A percentile compares a stretch with the other conserved stretches of the same genome.
These are phyloP conservation scores for Adansonia gregorii DNA, from an alignment of 441 rosid genomes.

Conservation along the genomic window DNA sequence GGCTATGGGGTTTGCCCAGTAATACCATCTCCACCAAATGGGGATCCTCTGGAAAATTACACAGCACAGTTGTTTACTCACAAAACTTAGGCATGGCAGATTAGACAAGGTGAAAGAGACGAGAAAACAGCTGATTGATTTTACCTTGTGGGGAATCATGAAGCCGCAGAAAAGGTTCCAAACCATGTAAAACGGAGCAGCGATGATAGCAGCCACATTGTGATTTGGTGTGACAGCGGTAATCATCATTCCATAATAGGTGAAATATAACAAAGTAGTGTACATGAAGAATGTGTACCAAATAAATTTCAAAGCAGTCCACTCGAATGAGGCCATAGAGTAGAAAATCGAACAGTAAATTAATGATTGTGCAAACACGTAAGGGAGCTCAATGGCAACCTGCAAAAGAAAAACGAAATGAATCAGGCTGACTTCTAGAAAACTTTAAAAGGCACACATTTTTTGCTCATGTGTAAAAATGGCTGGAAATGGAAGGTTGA, in stretches of 20 bases:
- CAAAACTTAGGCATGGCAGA: not conserved
- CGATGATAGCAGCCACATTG: conserved; percentile 83
- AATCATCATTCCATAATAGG: conserved; percentile 98
- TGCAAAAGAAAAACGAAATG: conserved; percentile 35
- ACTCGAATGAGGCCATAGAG: conserved; percentile 87
- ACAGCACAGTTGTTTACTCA: not conserved
- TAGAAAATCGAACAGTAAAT: conserved; percentile 84
- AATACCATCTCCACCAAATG: conserved; percentile 98
- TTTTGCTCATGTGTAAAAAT: not conserved
- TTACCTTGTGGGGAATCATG: conserved; percentile 95
- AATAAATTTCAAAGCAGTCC: conserved; percentile 76
- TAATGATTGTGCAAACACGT: conserved; percentile 77
- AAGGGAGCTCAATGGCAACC: conserved; percentile 96
- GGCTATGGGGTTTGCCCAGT: conserved; percentile 97
- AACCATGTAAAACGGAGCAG: conserved; percentile 96
- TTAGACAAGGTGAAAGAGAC: not conserved
- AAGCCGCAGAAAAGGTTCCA: conserved; percentile 99
- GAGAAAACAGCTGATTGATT: not conserved
- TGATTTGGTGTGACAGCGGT: conserved; percentile 97
- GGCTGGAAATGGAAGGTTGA: conserved; percentile 30
- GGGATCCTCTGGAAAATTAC: conserved; percentile 78
- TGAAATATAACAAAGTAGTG: conserved; percentile 87
- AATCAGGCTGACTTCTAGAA: conserved; percentile 23
- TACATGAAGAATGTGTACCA: conserved; percentile 98
- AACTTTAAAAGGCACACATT: not conserved